Evolutionary conservation across 2,329 filamentous ascomycete species (phyloP), one percentile per base, ranked within the genome.

Genomic region (Simplicillium aogashimaense): DNA sequence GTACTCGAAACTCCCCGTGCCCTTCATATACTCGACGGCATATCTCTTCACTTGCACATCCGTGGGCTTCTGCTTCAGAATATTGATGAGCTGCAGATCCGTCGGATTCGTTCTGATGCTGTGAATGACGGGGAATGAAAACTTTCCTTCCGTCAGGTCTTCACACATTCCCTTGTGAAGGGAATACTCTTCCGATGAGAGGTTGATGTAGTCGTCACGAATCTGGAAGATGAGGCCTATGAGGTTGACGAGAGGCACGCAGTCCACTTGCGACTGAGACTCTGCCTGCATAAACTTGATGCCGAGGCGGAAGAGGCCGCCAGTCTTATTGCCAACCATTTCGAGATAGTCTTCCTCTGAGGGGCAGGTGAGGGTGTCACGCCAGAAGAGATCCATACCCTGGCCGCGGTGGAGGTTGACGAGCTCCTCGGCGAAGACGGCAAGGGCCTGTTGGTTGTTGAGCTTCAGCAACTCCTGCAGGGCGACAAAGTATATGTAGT

Each of bases 111-210:
- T 67, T 44, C 86, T 84, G 50, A 97, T 94, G 58, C 84, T 83
- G 65, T 97, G 90, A 53, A 97, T 95, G 53, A 97, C 81, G 32
- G 89, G 88, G 58, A 95, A 95, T 18, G 83, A 90, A 67, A 95
- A 95, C 70, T 97, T 97, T 47, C 90, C 90, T 66, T 97, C 92
- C 1, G 88, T 95, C 51, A 97, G 66, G 62, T 97, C 92, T 66
- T 97, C 90, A 61, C 86, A 94, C 50, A 95, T 76, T 37, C 90
- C 92, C 67, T 97, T 97, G 61, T 94, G 90, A 47, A 83, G 70
- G 30, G 80, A 81, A 68, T 95, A 95, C 53, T 80, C 72, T n/a
- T 65, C 67, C 14, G 72, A 76, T 25, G 73, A 76, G 34, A 98
- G 78, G 59, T 97, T 97, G 60, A 88, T 79, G 66, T 95, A 95